phyloP scores from a whole-genome alignment of 345 rosid genomes.

The Arabis alpina region DNA sequence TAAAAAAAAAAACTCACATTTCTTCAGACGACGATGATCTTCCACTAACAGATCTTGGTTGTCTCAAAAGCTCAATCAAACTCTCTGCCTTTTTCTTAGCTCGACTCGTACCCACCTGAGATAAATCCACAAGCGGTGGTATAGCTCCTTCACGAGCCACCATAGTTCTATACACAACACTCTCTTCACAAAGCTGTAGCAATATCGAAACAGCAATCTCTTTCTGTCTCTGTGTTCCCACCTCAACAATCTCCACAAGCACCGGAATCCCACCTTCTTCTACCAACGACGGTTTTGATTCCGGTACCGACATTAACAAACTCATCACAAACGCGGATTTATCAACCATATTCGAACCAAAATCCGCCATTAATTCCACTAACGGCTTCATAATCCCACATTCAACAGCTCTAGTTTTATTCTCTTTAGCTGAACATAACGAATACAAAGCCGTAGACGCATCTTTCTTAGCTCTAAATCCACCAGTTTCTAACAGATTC shows the following conservation, averaged over 20 bases:
- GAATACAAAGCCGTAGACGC: conserved; percentile 92
- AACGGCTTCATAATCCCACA: conserved; percentile 82
- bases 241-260: conserved; percentile 86
- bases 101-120: conserved; percentile 87
- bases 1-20: conserved; percentile 41
- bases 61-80: conserved; percentile 79
- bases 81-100: conserved; percentile 89
- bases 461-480: conserved; percentile 84
- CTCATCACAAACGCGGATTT: conserved; percentile 83
- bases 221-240: conserved; percentile 85
- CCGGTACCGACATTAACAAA: conserved; percentile 57
- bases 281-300: conserved; percentile 72
- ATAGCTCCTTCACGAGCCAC: conserved; percentile 95
- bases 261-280: conserved; percentile 94
- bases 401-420: conserved; percentile 79
- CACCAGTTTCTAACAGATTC: conserved; percentile 68
- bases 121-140: conserved; percentile 82
- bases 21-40: conserved; percentile 41
- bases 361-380: conserved; percentile 93
- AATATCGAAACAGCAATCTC: conserved; percentile 78
- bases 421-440: conserved; percentile 77
- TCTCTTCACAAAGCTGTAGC: conserved; percentile 74
- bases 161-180: conserved; percentile 61
- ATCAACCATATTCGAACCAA: conserved; percentile 95
- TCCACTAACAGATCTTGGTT: conserved; percentile 85